These are phyloP conservation scores for Cardiospermum halicacabum DNA, from an alignment of 345 rosid species.

Conservation along the genomic window DNA sequence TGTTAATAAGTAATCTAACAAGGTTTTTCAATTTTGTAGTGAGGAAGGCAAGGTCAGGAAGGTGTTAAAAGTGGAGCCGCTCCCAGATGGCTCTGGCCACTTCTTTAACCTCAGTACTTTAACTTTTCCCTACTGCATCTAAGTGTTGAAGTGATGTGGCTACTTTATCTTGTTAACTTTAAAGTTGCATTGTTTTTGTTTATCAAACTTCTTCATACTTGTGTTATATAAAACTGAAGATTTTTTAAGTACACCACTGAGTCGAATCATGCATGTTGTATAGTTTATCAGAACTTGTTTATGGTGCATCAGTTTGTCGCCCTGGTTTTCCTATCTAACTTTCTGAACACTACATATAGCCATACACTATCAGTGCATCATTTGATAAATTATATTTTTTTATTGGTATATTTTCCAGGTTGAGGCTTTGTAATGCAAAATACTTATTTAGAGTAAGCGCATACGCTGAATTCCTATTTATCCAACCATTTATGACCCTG, in stretches of 20 bases:
- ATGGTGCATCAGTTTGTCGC: neutral
- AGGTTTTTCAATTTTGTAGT: slow-evolving; percentile 33
- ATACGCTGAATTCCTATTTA: neutral
- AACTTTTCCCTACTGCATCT: slow-evolving; percentile 23
- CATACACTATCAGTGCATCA: neutral
- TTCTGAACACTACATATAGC: neutral
- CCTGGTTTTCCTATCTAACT: no score
- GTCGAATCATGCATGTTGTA: neutral
- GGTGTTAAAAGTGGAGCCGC: slow-evolving; percentile 88
- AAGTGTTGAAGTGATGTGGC: slow-evolving; percentile 8
- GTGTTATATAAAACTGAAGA: neutral
- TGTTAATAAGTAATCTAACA: neutral
- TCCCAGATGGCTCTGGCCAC: slow-evolving; percentile 93
- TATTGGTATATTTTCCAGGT: neutral
- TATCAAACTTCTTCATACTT: neutral
- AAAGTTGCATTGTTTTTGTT: slow-evolving; percentile 1
- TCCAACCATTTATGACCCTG: slow-evolving; percentile 13
- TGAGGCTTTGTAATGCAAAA: neutral
- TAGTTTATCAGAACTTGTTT: neutral
- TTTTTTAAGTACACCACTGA: neutral
- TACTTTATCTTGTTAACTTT: neutral
- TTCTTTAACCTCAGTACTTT: slow-evolving; percentile 87
- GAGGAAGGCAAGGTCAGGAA: slow-evolving; percentile 95
- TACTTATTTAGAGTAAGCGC: neutral
- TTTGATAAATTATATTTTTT: neutral